Evolutionary conservation across 2,329 filamentous ascomycete genomes (phyloP).

Genomic region (Pezicula neosporulosa): DNA sequence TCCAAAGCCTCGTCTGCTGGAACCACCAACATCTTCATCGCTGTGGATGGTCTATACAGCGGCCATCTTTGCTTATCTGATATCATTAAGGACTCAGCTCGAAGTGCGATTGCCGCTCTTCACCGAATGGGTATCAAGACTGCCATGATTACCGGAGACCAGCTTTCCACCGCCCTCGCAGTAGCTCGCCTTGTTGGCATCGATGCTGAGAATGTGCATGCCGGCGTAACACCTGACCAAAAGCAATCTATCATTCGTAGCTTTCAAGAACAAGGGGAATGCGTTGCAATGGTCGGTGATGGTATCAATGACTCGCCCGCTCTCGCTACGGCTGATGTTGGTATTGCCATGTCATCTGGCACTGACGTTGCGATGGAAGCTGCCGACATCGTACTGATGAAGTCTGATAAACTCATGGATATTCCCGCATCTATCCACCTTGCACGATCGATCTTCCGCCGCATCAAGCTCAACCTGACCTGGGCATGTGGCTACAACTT

Average conservation of each 20-base stretch:
- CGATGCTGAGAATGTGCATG: slow-evolving; percentile 68
- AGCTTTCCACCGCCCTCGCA: slow-evolving; percentile 75
- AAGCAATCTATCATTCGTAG: slow-evolving; percentile 82
- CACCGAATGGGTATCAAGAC: slow-evolving; percentile 81
- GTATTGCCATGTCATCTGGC: slow-evolving; percentile 87
- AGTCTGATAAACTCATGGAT: slow-evolving; percentile 83
- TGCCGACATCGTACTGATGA: slow-evolving; percentile 94
- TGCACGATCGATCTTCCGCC: slow-evolving; percentile 77
- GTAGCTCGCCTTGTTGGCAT: slow-evolving; percentile 85
- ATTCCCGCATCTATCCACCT: slow-evolving; percentile 86
- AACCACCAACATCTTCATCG: slow-evolving; percentile 87
- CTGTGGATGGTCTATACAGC: slow-evolving; percentile 77
- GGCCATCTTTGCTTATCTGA: slow-evolving; percentile 84
- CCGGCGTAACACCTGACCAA: slow-evolving; percentile 85
- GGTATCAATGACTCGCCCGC: slow-evolving; percentile 98
- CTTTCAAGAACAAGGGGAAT: slow-evolving; percentile 70
- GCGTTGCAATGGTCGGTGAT: slow-evolving; percentile 95
- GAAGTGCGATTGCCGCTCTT: slow-evolving; percentile 76
- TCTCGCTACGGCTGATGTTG: slow-evolving; percentile 85
- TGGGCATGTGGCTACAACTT: slow-evolving; percentile 95
- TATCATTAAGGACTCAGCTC: slow-evolving; percentile 84
- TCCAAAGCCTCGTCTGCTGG: slow-evolving; percentile 49
- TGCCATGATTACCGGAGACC: slow-evolving; percentile 92
- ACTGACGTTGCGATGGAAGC: slow-evolving; percentile 98
- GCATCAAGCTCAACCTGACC: slow-evolving; percentile 89